Evolutionary conservation across 305 asterid species (phyloP).

Genomic region (Fraxinus dipetala): DNA sequence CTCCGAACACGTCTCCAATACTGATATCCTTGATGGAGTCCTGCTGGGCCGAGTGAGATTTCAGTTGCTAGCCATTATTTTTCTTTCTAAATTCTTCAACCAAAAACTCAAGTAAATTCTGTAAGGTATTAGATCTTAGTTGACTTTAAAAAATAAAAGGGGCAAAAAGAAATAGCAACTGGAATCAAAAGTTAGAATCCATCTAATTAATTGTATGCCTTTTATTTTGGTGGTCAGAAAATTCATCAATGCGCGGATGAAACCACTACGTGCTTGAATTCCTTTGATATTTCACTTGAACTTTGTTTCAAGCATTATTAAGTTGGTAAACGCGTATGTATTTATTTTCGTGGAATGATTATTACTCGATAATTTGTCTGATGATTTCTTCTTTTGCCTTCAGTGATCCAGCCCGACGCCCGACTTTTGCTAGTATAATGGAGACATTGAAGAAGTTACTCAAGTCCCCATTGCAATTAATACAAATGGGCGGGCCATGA

Average conservation of each 20-base stretch:
- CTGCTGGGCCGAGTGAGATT: constrained; percentile 90
- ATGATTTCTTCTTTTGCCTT: not conserved
- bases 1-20: constrained; percentile 60
- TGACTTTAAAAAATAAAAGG: not conserved
- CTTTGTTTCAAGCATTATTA: too few species aligned
- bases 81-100: not conserved
- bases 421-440: constrained; percentile 60
- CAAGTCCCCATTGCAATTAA: constrained; percentile 72
- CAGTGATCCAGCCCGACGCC: constrained; percentile 80
- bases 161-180: not conserved
- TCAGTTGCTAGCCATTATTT: not conserved
- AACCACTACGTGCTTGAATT: not conserved
- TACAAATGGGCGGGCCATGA: constrained; percentile 63
- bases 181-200: not conserved
- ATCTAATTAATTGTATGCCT: not conserved
- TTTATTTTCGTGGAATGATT: not conserved
- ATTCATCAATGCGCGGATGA: too few species aligned
- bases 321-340: too few species aligned
- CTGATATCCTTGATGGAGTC: constrained; percentile 81
- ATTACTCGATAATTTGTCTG: not conserved
- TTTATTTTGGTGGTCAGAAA: not conserved
- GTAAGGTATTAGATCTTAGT: not conserved
- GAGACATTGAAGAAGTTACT: constrained; percentile 72
- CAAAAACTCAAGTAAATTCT: not conserved
- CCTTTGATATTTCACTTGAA: not conserved